phyloP scores from a whole-genome alignment of 163 green algal species.

The Chlorella variabilis region DNA sequence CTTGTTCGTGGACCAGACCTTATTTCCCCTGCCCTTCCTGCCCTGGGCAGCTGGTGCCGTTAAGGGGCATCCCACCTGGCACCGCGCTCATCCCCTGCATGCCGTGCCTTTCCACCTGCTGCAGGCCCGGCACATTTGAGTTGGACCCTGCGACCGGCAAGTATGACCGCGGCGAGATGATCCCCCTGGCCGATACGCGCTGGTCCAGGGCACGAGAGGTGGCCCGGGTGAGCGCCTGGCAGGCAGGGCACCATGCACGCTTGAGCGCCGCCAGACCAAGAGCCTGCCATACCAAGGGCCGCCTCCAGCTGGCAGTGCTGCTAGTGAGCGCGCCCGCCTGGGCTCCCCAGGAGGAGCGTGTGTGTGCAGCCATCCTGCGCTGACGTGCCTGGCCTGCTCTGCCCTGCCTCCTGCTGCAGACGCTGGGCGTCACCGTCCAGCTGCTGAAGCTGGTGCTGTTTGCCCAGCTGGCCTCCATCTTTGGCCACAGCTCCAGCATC shows the following conservation, averaged over 20 bases:
- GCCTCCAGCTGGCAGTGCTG: background rate
- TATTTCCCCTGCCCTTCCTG: no score
- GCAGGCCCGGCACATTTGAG: constrained; percentile 22
- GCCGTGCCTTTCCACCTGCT: no score
- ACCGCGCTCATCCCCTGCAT: no score
- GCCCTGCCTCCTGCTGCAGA: background rate
- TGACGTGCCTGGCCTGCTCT: background rate
- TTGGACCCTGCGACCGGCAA: constrained; percentile 4
- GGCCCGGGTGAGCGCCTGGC: background rate
- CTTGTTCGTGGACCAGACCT: no score
- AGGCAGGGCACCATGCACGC: no score
- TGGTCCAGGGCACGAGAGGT: background rate
- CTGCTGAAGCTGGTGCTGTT: constrained; percentile 31
- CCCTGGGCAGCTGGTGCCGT: no score
- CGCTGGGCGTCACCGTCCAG: constrained; percentile 20
- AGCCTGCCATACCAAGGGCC: no score
- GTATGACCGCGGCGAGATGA: background rate
- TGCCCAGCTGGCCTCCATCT: constrained; percentile 20
- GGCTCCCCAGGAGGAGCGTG: no score
- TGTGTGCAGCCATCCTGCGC: no score
- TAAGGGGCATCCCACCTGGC: no score
- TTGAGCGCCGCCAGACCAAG: no score
- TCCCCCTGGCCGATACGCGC: background rate
- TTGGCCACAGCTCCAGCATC: background rate
- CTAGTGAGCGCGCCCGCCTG: no score